Evolutionary conservation across 192 early-diverging fungal species (phyloP), one percentile per base, ranked within the genome.

Genomic region (Spizellomyces sp.): DNA sequence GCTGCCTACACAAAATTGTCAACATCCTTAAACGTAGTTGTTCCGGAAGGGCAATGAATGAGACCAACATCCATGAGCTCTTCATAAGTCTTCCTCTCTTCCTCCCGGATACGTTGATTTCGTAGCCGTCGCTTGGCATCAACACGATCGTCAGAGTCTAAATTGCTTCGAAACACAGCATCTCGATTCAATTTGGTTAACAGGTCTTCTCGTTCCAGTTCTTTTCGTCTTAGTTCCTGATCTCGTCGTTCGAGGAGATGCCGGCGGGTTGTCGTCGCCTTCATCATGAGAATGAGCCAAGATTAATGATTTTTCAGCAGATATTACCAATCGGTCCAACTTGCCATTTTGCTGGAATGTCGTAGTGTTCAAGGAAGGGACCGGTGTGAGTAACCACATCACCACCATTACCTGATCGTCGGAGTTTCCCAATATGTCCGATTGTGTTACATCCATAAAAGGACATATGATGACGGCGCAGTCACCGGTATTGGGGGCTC

Each of bases 161-260:
- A 64, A 22, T 78, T 79, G 45, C 67, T 74, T 22, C 65, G 57
- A 19, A 82, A 71, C 8, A 86, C 69, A 6, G 58, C 72, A 64
- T 86, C 84, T 9, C 79, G 12, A 45, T 81, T 59, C 7, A 86
- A 74, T 48, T 79, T 59, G 60, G 78, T 78, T 45, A 83, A 55
- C 15, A 86, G 74, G 65, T 83, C 81, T 54, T 81, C 78, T 12
- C 80, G 79, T 9, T 61, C 67, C 50, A 81, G 77, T 50, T 83
- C 77, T 36, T 74, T 64, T 17, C 71, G 73, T 19, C 82, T 79
- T 6, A 73, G 45, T 8, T 80, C 79, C 46, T 82, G 77, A 50
- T 80, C 80, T 47, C 78, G 67, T 14, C 72, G 50, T 60, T 74
- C 72, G 8, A 74, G 52, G 14, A 65, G 58, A 47, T 74, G 72